phyloP scores from a whole-genome alignment of 306 rosid genomes.

The Lathyrus tuberosus region DNA sequence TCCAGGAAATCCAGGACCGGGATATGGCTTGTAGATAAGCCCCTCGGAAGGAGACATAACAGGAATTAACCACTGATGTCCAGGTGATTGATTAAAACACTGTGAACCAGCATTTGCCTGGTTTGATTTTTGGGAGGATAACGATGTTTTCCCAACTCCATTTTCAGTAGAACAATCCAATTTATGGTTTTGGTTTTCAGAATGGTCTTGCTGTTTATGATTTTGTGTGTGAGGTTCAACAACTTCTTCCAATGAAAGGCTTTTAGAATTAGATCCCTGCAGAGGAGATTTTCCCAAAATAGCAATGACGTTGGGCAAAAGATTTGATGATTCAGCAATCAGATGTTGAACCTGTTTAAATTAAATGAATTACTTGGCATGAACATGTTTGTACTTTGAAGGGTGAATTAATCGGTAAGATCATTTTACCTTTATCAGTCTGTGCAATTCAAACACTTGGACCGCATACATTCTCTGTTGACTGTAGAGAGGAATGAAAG shows the following conservation, averaged over 20 bases:
- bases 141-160: conserved; percentile 69
- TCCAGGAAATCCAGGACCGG: conserved; percentile 67
- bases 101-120: conserved; percentile 51
- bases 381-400: background rate
- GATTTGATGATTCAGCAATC: conserved; percentile 86
- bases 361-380: conserved; percentile 27
- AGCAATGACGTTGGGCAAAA: conserved; percentile 65
- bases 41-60: conserved; percentile 93
- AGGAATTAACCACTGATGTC: conserved; percentile 85
- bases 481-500: conserved; percentile 74
- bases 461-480: conserved; percentile 73
- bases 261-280: conserved; percentile 55
- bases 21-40: conserved; percentile 88
- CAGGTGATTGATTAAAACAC: conserved; percentile 69
- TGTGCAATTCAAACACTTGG: conserved; percentile 81
- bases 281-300: conserved; percentile 60
- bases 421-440: conserved; percentile 66
- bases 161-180: conserved; percentile 82
- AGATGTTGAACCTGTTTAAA: conserved; percentile 78
- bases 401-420: background rate
- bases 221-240: conserved; percentile 47
- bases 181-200: conserved; percentile 61
- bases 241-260: conserved; percentile 50
- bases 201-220: conserved; percentile 50
- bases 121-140: conserved; percentile 51